phyloP scores from a whole-genome alignment of 148 eudicot species.

The Chenopodium suecicum region DNA sequence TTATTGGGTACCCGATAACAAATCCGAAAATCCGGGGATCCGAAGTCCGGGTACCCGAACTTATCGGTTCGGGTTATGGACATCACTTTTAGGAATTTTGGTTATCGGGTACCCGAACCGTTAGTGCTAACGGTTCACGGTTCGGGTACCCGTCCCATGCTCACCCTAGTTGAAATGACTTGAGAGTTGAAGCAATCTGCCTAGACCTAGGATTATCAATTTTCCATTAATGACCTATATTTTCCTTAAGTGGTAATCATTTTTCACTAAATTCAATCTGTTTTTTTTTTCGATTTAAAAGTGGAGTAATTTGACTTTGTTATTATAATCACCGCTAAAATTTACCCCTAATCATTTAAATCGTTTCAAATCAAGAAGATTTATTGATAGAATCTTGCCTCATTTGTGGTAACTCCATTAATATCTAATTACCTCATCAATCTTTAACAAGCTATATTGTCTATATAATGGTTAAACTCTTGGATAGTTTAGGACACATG shows the following conservation, averaged over 20 bases:
- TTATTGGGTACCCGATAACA: too few relatives aligned
- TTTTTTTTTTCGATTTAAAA: neutral
- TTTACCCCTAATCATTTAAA: neutral
- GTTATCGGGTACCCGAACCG: too few relatives aligned
- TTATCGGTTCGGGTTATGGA: too few relatives aligned
- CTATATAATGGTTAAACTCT: neutral
- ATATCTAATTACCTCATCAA: neutral
- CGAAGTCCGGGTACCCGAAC: too few relatives aligned
- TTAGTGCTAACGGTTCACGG: too few relatives aligned
- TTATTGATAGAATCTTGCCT: neutral
- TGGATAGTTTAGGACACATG: neutral
- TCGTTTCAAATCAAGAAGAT: neutral
- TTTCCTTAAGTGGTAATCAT: neutral
- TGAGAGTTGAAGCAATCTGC: neutral
- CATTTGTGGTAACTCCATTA: constrained; percentile 5
- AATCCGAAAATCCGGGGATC: too few relatives aligned
- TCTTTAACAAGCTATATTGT: neutral
- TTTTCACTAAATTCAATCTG: neutral
- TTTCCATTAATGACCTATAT: neutral
- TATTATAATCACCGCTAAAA: neutral
- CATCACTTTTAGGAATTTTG: too few relatives aligned
- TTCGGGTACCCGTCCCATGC: too few relatives aligned
- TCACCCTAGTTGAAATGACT: neutral
- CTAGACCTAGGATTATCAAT: neutral
- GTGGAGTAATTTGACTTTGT: neutral